Evolutionary conservation across 352 stramenopile genomes (phyloP), one percentile per base, ranked within the genome.

Genomic region (Globisporangium abappressorium): DNA sequence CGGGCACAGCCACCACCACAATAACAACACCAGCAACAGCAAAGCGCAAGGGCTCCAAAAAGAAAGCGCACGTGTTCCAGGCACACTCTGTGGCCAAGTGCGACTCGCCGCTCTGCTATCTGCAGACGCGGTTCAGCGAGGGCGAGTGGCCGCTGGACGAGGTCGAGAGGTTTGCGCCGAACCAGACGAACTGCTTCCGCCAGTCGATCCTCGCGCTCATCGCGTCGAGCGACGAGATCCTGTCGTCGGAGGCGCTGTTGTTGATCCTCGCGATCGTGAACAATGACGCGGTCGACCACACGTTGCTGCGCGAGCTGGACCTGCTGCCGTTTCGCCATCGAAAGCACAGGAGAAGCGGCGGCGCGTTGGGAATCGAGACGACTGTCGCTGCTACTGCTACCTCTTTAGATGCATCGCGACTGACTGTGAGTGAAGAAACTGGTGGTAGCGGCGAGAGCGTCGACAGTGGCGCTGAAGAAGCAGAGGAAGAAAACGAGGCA

Each of bases 91-190:
- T 65, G 34, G 77, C 55, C 0, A 65, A 74, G 38, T 92, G 84
- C 62, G 75, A 90, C 33, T 90, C 84, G 28, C 80, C 82, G 2
- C 68, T 92, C 22, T 94, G 86, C 64, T 94, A 94, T 64, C 61
- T 94, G 34, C 81, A 94, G 68, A 94, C 84, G 8, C 82, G 86
- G 0, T 94, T 90, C 69, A 79, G 67, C 28, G 84, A 87, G 55
- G 88, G 88, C 33, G 86, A 94, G 57, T 96, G 88, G 88, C 85
- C 88, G 2, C 54, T 87, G 11, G 76, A 89, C 0, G 88, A 96
- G 58, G 82, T 94, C 30, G 73, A 83, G n/a, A 53, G 54, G 1
- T 92, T 94, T 66, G 70, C 78, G 9, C 51, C 75, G 0, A 64
- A 69, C 14, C 63, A 75, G 9, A 47, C 61, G 4, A 92, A 90